phyloP scores from a whole-genome alignment of 1,139 yeast genomes.

The Zhuliangozyma parablackwelliae region DNA sequence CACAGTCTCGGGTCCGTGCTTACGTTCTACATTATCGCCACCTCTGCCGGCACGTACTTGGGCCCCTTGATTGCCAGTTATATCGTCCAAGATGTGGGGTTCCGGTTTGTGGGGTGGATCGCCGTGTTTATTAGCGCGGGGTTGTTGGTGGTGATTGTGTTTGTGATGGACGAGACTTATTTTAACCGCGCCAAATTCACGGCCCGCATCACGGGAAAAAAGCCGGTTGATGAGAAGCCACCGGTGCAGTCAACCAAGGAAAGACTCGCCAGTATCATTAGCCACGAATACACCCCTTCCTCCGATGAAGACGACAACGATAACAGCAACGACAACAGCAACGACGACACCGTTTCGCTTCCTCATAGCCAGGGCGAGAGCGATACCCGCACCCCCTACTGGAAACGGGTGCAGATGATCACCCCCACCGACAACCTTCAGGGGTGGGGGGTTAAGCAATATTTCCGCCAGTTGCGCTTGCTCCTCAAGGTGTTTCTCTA shows the following conservation, averaged over 20 bases:
- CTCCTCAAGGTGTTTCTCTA: slow-evolving; percentile 65
- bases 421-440: slow-evolving; percentile 63
- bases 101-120: slow-evolving; percentile 84
- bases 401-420: slow-evolving; percentile 53
- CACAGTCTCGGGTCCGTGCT: slow-evolving; percentile 71
- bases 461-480: slow-evolving; percentile 48
- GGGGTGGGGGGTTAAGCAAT: slow-evolving; percentile 70
- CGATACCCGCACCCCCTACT: slow-evolving; percentile 45
- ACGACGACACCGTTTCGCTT: background rate
- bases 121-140: slow-evolving; percentile 69
- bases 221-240: background rate
- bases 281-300: background rate
- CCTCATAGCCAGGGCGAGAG: slow-evolving; percentile 7
- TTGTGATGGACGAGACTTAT: slow-evolving; percentile 71
- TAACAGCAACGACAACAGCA: background rate
- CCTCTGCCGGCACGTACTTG: slow-evolving; percentile 75
- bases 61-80: slow-evolving; percentile 81
- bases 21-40: slow-evolving; percentile 71
- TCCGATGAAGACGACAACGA: background rate
- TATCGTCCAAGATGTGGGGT: slow-evolving; percentile 54
- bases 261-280: background rate
- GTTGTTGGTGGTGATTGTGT: slow-evolving; percentile 49
- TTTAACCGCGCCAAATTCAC: slow-evolving; percentile 49
- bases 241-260: background rate
- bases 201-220: background rate